Evolutionary conservation across 2,329 filamentous ascomycete species (phyloP), one percentile per base, ranked within the genome.

Genomic region (Colletotrichum sp.): DNA sequence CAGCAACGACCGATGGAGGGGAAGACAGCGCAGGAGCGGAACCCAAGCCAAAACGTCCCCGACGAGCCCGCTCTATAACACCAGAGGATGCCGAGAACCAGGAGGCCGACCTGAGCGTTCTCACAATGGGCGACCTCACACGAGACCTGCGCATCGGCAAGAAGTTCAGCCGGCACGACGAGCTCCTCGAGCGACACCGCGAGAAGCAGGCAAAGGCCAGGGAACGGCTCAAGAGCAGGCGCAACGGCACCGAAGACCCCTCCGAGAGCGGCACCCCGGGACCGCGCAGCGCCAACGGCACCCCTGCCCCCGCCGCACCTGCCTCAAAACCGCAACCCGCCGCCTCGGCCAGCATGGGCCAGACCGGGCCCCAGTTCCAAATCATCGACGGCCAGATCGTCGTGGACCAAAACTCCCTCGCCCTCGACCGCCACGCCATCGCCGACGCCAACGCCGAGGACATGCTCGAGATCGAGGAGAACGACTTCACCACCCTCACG

Each of bases 341-440:
- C 22, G 32, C 39, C 34, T 30, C 19, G 13, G 32, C 71, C 32
- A 36, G 61, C 13, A 36, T 36, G 36, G 36, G 34, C 36, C 79
- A 82, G 15, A 81, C 86, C 4, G 89, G 90, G 0, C 90, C 89
- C 6, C 88, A 89, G 74, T 91, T 93, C 82, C 90, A 91, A 74
- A 88, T 94, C 63, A 90, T 94, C 66, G 91, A 95, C 82, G 94
- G 94, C 9, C 88, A 94, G 79, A 93, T 96, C 79, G 90, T 95
- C 15, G 85, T 95, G 60, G 92, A 95, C 81, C 91, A 94, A 79
- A 88, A 87, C 65, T 93, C 93, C 2, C 88, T 94, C 19, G 87
- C 91, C 52, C 90, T 96, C 77, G 92, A 96, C 82, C 89, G 93
- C 6, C 93, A 94, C 81, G 92, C 92, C 34, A 87, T 90, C 59